Evolutionary conservation across 768 basidiomycete genomes (phyloP).

Genomic region (Psilocybe azurescens): DNA sequence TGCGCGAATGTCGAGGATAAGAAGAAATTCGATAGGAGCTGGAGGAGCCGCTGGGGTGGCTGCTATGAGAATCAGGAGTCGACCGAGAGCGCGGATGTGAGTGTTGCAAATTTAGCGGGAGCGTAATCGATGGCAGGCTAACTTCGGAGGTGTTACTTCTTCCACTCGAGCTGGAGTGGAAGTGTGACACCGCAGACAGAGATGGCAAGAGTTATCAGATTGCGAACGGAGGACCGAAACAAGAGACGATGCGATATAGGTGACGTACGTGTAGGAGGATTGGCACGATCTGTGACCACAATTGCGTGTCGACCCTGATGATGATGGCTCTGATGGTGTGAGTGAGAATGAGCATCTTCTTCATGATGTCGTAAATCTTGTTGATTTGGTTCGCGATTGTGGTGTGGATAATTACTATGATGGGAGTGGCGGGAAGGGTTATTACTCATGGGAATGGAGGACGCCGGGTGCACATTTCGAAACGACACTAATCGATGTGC

Average conservation of each 20-base stretch:
- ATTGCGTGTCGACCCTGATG: background rate
- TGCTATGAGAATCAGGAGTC: background rate
- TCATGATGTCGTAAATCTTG: background rate
- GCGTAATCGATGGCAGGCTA: background rate
- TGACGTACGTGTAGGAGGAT: background rate
- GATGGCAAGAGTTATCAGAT: background rate
- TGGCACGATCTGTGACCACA: too few relatives aligned
- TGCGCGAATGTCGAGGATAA: background rate
- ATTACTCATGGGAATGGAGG: conserved; percentile 49
- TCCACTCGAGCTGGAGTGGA: background rate
- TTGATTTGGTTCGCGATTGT: background rate
- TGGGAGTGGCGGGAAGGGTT: conserved; percentile 13
- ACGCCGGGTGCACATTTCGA: conserved; percentile 10
- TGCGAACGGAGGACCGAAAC: background rate
- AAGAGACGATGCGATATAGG: background rate
- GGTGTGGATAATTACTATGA: background rate
- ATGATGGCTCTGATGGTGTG: background rate
- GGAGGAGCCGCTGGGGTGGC: background rate
- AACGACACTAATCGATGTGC: background rate
- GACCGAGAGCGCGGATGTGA: background rate
- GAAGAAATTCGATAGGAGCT: background rate
- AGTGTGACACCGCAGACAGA: background rate
- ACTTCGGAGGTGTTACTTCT: background rate
- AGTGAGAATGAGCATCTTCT: background rate
- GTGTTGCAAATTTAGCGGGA: background rate